Percentiles rank a stretch among this genome's conserved stretches.
phyloP scores from a whole-genome alignment of 352 stramenopile species.

The Phytophthora litchii region DNA sequence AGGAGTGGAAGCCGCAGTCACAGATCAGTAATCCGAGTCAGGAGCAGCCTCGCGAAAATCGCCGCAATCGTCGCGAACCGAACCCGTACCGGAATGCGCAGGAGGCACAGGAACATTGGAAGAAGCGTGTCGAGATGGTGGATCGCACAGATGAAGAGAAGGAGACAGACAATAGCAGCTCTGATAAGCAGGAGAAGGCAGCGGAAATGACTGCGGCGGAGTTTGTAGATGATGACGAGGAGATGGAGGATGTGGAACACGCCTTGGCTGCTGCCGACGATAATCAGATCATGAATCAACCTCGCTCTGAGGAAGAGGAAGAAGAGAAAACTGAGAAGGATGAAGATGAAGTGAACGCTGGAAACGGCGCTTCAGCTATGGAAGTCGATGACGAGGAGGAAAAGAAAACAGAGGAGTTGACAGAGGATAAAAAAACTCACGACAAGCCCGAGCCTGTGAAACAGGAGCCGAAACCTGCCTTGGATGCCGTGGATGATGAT shows the following conservation, averaged over 20 bases:
- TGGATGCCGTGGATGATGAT: slow-evolving; percentile 23
- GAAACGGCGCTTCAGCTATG: slow-evolving; percentile 59
- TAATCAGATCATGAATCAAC: slow-evolving; percentile 70
- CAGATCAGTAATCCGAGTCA: slow-evolving; percentile 48
- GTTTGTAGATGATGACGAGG: slow-evolving; percentile 68
- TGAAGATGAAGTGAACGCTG: slow-evolving; percentile 42
- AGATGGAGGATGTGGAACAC: slow-evolving; percentile 70
- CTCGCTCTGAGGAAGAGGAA: slow-evolving; percentile 55
- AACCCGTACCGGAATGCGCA: slow-evolving; percentile 97
- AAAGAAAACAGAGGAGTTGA: slow-evolving; percentile 40
- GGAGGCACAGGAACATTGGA: slow-evolving; percentile 97
- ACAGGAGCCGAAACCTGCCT: slow-evolving; percentile 31
- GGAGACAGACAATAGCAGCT: slow-evolving; percentile 39
- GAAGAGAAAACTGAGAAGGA: slow-evolving; percentile 47
- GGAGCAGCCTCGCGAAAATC: slow-evolving; percentile 70
- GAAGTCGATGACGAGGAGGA: slow-evolving; percentile 70
- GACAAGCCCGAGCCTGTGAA: slow-evolving; percentile 39
- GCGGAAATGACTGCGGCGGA: slow-evolving; percentile 62
- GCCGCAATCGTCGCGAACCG: slow-evolving; percentile 82
- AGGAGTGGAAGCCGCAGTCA: slow-evolving; percentile 64
- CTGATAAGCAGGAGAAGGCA: slow-evolving; percentile 40
- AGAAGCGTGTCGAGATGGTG: slow-evolving; percentile 93
- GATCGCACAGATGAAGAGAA: slow-evolving; percentile 57
- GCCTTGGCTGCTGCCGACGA: slow-evolving; percentile 72
- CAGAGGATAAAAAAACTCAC: slow-evolving; percentile 36